Evolutionary conservation across 2,329 filamentous ascomycete genomes (phyloP), one percentile per base, ranked within the genome.

Genomic region (Nemania bipapillata): DNA sequence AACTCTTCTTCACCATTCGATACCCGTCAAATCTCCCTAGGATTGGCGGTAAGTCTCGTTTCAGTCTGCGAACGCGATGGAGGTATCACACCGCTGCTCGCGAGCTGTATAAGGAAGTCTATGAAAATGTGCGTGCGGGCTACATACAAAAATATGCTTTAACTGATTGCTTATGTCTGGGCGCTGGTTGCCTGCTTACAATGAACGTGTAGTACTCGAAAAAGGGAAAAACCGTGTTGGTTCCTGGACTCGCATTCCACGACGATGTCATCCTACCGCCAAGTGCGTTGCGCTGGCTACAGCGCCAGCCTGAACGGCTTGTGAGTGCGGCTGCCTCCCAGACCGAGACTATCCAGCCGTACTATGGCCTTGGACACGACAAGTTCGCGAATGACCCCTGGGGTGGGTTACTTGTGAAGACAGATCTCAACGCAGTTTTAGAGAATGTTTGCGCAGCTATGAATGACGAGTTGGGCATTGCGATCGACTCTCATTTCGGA

Each of bases 251-350:
- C 6, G 80, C 79, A 2, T 76, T 80, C 32, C 79, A 79, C 24
- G 77, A 78, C 47, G 82, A 83, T 66, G 71, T 84, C n/a, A 77
- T 84, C 50, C 70, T 85, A n/a, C 83, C 83, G 0, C 74, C 75
- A 5, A 79, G 71, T 45, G 75, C 79, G 0, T 74, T 84, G 76
- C 76, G 78, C 37, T 84, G 82, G 82, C 70, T 80, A 1, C 68
- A 79, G 7, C 70, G 75, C 2, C 83, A 83, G 58, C 81, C 81
- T 0, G 82, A 84, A 0, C 70, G 72, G 5, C 73, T 79, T 0
- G 75, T 83, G 17, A 78, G 77, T 42, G 71, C 78, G 1, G 55
- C 42, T 3, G 71, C 80, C 9, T 81, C 82, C 0, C 80, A 83
- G 52, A 75, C 75, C 1, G 81, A 84, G 24, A 67, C 80, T 2